Percentiles rank a stretch among this genome's conserved stretches.
Evolutionary conservation across 2,329 filamentous ascomycete genomes (phyloP).

Genomic region (Fusarium goolgardi): DNA sequence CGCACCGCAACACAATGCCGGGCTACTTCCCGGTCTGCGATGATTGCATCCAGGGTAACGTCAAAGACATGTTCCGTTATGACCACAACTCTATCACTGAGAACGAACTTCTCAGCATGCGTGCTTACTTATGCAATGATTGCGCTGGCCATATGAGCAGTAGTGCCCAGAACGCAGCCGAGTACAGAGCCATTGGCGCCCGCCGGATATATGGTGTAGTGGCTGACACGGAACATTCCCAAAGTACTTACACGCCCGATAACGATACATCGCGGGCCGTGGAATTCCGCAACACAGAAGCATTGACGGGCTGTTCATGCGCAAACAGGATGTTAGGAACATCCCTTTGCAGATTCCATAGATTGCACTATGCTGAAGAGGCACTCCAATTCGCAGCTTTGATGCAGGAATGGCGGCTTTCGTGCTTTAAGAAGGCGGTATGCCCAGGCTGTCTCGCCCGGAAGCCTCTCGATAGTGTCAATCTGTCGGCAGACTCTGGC

Average conservation of each 20-base stretch:
- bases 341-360: conserved; percentile 53
- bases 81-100: conserved; percentile 20
- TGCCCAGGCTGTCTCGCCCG: conserved; percentile 51
- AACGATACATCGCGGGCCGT: conserved; percentile 2
- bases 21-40: conserved; percentile 38
- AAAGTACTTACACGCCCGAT: conserved; percentile 4
- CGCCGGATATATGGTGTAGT: conserved; percentile 47
- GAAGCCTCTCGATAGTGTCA: conserved; percentile 24
- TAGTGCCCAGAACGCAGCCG: neutral
- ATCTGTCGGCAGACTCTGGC: conserved; percentile 31
- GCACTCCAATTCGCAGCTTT: conserved; percentile 37
- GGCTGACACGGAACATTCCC: neutral
- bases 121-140: conserved; percentile 52
- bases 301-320: conserved; percentile 55
- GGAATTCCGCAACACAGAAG: conserved; percentile 25
- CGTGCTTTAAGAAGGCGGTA: conserved; percentile 37
- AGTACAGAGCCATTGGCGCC: conserved; percentile 28
- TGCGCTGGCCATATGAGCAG: conserved; percentile 43
- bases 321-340: conserved; percentile 50
- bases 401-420: conserved; percentile 47
- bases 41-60: conserved; percentile 44
- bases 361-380: conserved; percentile 46
- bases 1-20: conserved; percentile 28
- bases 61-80: conserved; percentile 30
- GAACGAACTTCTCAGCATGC: conserved; percentile 49